Conservation (phyloP, 805 yeast genomes). For the Monosporozyma yasuniensis region DNA sequence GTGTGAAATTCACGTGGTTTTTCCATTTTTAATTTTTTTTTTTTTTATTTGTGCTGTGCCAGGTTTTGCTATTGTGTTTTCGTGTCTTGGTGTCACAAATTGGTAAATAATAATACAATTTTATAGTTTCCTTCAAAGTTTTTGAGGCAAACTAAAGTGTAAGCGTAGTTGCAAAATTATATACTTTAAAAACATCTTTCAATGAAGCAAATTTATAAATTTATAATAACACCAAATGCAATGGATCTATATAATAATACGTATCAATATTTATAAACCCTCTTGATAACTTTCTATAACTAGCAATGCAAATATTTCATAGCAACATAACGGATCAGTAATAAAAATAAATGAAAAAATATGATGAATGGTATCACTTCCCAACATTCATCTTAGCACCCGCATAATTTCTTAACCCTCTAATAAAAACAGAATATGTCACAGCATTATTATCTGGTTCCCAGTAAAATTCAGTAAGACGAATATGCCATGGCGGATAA, state of each 20-base stretch:
- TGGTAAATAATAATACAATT: too few species aligned
- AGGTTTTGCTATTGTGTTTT: too few species aligned
- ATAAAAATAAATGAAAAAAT: background rate
- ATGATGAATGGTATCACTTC: too few species aligned
- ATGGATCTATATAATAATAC: background rate
- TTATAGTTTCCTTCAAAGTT: too few species aligned
- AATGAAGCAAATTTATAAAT: background rate
- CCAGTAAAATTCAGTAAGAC: slow-evolving; percentile 86
- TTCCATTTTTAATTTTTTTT: background rate
- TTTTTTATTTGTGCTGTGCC: too few species aligned
- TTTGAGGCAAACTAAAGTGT: too few species aligned
- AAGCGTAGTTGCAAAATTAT: too few species aligned
- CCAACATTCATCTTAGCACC: slow-evolving; percentile 85
- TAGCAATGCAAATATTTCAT: background rate
- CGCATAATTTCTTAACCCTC: slow-evolving; percentile 69
- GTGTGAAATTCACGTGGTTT: background rate
- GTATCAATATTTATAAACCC: background rate
- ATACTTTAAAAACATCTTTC: too few species aligned
- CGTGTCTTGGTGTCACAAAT: too few species aligned
- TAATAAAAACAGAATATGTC: slow-evolving; percentile 70
- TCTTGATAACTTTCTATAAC: background rate
- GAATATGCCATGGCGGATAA: slow-evolving; percentile 95
- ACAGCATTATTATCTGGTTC: slow-evolving; percentile 78
- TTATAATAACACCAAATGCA: background rate
- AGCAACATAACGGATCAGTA: background rate